Percentiles rank a stretch among this genome's conserved stretches.
These are phyloP conservation scores for Syncephalastrum sp. DNA, from an alignment of 371 early-diverging fungal genomes.

Conservation along the genomic window DNA sequence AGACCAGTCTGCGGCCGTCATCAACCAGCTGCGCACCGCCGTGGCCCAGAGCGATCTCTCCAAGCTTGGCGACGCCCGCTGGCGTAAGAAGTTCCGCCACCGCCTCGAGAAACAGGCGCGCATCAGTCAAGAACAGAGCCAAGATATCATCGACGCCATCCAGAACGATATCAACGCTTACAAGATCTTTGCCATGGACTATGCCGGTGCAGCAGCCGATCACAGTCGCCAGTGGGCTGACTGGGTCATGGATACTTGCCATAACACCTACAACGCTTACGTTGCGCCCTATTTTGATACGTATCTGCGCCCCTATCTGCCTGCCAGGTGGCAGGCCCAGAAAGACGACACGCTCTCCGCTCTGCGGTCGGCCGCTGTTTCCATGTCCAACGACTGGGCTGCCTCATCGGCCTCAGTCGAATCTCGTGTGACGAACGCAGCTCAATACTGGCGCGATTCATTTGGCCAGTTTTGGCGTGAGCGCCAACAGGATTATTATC, in stretches of 20 bases:
- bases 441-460: conserved; percentile 17
- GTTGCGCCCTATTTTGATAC: no score
- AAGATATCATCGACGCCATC: conserved; percentile 21
- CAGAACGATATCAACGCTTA: conserved; percentile 37
- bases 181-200: conserved; percentile 50
- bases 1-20: conserved; percentile 23
- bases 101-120: conserved; percentile 32
- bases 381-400: conserved; percentile 12
- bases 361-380: conserved; percentile 13
- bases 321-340: no score
- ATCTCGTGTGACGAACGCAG: conserved; percentile 21
- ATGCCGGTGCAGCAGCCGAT: conserved; percentile 27
- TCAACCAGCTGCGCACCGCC: conserved; percentile 26
- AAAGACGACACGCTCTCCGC: no score
- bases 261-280: no score
- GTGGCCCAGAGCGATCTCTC: conserved; percentile 25
- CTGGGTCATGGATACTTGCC: no score
- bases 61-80: conserved; percentile 29
- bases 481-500: conserved; percentile 34
- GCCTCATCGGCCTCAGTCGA: conserved; percentile 10
- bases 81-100: conserved; percentile 32
- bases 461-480: conserved; percentile 41
- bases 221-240: conserved; percentile 24
- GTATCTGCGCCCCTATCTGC: no score
- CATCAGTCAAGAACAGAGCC: conserved; percentile 30